phyloP scores from a whole-genome alignment of 768 basidiomycete genomes.

The Lentinula edodes region DNA sequence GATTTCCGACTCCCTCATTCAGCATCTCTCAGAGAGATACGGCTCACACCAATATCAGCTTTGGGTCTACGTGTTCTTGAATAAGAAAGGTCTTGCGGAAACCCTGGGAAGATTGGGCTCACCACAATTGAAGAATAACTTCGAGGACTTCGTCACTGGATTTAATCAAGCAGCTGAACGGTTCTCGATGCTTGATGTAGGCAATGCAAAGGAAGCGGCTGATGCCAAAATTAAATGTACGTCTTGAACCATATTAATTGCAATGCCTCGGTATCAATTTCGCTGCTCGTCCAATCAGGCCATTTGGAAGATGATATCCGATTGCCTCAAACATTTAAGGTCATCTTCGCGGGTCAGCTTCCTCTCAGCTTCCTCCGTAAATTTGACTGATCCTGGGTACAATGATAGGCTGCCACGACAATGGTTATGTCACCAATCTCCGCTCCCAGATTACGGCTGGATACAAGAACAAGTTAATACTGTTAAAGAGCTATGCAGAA shows the following conservation, averaged over 20 bases:
- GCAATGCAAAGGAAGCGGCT: constrained; percentile 66
- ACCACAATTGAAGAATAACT: constrained; percentile 24
- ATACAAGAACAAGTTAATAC: constrained; percentile 55
- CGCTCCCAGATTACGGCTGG: constrained; percentile 62
- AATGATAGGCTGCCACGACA: constrained; percentile 41
- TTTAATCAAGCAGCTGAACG: constrained; percentile 67
- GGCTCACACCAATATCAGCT: constrained; percentile 41
- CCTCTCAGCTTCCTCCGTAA: background rate
- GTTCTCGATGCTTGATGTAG: constrained; percentile 68
- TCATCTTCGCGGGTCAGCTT: constrained; percentile 59
- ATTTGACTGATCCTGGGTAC: constrained; percentile 1
- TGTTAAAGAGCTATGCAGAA: constrained; percentile 58
- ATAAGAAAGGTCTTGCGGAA: constrained; percentile 55
- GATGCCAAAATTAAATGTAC: constrained; percentile 73
- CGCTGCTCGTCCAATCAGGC: constrained; percentile 32
- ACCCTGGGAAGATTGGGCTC: constrained; percentile 33
- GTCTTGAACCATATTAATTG: constrained; percentile 9
- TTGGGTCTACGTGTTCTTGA: constrained; percentile 59
- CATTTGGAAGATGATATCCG: constrained; percentile 58
- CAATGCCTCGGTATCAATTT: background rate
- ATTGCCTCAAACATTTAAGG: constrained; percentile 56
- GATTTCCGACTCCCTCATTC: constrained; percentile 19
- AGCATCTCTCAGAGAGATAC: background rate
- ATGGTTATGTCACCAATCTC: constrained; percentile 54
- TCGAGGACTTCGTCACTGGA: constrained; percentile 63